Base-by-base conservation (phyloP, 352 stramenopile genomes). In the Pilasporangium apinafurcum region DNA sequence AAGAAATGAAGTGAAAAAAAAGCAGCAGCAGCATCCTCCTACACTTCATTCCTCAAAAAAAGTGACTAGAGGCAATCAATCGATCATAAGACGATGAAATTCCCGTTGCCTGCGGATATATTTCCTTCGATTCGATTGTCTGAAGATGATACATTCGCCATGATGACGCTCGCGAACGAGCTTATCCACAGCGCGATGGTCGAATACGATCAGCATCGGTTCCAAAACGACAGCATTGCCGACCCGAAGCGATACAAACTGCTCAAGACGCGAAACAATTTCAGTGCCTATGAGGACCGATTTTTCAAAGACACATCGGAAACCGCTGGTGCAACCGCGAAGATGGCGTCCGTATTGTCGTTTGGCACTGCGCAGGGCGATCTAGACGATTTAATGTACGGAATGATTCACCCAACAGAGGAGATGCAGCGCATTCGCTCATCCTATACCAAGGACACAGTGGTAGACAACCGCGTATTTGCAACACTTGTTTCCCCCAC, bases 311-410 rank as follows among this genome's bases (percentile, higher is more conserved):
- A n/a, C n/a, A n/a, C n/a, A n/a, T n/a, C n/a, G n/a, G n/a, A n/a
- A n/a, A n/a, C n/a, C n/a, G n/a, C n/a, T n/a, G n/a, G n/a, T n/a
- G n/a, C n/a, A n/a, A n/a, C n/a, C n/a, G n/a, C n/a, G n/a, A n/a
- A n/a, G n/a, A n/a, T n/a, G n/a, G n/a, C n/a, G n/a, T n/a, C n/a
- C n/a, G n/a, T n/a, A n/a, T n/a, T n/a, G n/a, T n/a, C n/a, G n/a
- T n/a, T 44, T 20, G 53, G 45, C 33, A 51, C 39, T 8, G 37
- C 53, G 17, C 35, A 47, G 2, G 37, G 56, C 16, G 37, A 44
- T 6, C 44, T 65, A 10, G 44, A 55, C 41, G 56, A 65, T 46
- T 25, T 54, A 18, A 57, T 65, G 51, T 65, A 54, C 37, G 51
- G 51, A 30, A 43, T 51, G 27, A 31, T 58, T 5, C 53, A 57